Evolutionary conservation across 768 basidiomycete genomes (phyloP).

Genomic region (Termitomyces sp.): DNA sequence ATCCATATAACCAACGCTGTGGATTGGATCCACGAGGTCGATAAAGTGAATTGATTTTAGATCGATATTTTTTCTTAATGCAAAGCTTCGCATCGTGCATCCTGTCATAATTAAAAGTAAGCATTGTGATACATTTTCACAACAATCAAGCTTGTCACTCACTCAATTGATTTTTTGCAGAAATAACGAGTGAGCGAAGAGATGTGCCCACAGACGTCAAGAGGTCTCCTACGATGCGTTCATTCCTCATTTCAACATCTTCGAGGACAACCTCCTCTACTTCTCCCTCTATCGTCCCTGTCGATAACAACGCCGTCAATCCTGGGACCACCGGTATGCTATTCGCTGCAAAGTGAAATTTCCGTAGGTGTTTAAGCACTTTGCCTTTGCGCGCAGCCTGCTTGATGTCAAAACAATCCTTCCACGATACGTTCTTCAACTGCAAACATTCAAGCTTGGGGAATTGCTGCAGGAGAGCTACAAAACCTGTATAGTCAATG

Average conservation of each 20-base stretch:
- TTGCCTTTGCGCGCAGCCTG: neutral
- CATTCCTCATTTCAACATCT: slow-evolving; percentile 3
- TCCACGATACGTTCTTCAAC: slow-evolving; percentile 7
- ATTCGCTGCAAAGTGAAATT: slow-evolving; percentile 4
- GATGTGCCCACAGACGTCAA: neutral
- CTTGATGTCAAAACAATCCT: neutral
- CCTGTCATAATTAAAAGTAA: neutral
- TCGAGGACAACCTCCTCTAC: slow-evolving; percentile 2
- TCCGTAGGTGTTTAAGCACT: slow-evolving; percentile 1
- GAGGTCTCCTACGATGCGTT: neutral
- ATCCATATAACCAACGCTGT: neutral
- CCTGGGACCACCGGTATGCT: slow-evolving; percentile 2
- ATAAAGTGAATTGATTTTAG: slow-evolving; percentile 6
- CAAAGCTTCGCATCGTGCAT: neutral
- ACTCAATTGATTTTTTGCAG: slow-evolving; percentile 7
- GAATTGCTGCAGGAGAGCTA: neutral
- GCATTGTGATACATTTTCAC: neutral
- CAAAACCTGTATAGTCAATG: slow-evolving; percentile 2
- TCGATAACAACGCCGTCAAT: slow-evolving; percentile 3
- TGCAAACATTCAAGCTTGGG: slow-evolving; percentile 1
- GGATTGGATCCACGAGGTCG: slow-evolving; percentile 10
- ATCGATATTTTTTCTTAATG: slow-evolving; percentile 1
- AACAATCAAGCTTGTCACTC: neutral
- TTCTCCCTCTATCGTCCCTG: neutral
- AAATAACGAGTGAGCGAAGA: slow-evolving; percentile 6